These are phyloP conservation scores for Laburnicola sp. DNA, from an alignment of 2,329 filamentous ascomycete genomes.

Conservation along the genomic window DNA sequence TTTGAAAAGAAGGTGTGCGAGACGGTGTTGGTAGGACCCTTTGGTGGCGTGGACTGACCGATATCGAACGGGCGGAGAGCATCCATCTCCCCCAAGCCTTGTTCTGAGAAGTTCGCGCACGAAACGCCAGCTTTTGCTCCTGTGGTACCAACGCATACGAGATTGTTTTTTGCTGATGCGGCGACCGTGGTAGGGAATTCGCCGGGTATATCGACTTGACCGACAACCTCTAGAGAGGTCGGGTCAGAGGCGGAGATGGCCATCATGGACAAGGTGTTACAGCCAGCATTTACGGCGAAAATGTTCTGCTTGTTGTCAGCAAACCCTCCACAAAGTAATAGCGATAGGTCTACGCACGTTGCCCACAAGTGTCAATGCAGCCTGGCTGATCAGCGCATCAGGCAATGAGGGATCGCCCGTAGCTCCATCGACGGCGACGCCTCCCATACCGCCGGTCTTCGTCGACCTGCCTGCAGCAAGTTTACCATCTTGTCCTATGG, in stretches of 20 bases:
- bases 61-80: constrained; percentile 51
- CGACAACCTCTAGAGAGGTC: constrained; percentile 35
- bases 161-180: constrained; percentile 39
- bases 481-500: constrained; percentile 52
- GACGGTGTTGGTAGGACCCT: constrained; percentile 61
- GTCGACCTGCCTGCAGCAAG: constrained; percentile 50
- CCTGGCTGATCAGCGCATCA: constrained; percentile 58
- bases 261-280: constrained; percentile 47
- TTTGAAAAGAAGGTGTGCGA: constrained; percentile 63
- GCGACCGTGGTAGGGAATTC: constrained; percentile 47
- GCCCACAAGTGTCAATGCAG: constrained; percentile 55
- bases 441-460: constrained; percentile 53
- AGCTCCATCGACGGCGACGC: constrained; percentile 44
- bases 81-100: constrained; percentile 42
- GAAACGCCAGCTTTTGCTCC: constrained; percentile 44
- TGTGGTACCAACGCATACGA: constrained; percentile 46
- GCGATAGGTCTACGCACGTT: constrained; percentile 56
- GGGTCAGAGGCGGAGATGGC: constrained; percentile 37
- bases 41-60: constrained; percentile 60
- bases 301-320: constrained; percentile 46
- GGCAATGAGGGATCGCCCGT: constrained; percentile 47
- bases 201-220: constrained; percentile 37
- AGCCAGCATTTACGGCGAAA: constrained; percentile 56
- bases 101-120: constrained; percentile 35
- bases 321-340: not conserved